phyloP scores from a whole-genome alignment of 2,329 filamentous ascomycete species.

The Aspergillus fischeri region DNA sequence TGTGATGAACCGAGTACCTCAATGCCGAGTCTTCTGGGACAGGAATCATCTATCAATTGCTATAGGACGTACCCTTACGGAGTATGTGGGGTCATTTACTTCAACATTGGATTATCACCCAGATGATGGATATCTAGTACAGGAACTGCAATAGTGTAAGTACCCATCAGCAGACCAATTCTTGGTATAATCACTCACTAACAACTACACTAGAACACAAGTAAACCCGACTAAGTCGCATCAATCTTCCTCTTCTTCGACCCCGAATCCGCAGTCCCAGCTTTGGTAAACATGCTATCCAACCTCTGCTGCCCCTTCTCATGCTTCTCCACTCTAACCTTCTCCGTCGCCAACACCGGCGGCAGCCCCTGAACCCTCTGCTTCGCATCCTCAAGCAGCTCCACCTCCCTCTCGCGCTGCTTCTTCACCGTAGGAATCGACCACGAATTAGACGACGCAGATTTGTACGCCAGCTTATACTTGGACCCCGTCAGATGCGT shows the following conservation, averaged over 20 bases:
- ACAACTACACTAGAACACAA: not conserved
- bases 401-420: slow-evolving; percentile 31
- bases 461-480: slow-evolving; percentile 35
- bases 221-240: not conserved
- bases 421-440: slow-evolving; percentile 32
- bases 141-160: not conserved
- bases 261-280: slow-evolving; percentile 1
- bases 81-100: too few relatives aligned
- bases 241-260: slow-evolving; percentile 17
- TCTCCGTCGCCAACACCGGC: slow-evolving; percentile 30
- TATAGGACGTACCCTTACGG: too few relatives aligned
- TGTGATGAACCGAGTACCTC: not conserved
- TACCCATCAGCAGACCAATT: not conserved
- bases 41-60: too few relatives aligned
- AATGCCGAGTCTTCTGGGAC: not conserved
- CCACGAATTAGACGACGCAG: slow-evolving; percentile 26
- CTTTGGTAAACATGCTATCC: slow-evolving; percentile 27
- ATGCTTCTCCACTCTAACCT: slow-evolving; percentile 26
- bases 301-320: slow-evolving; percentile 32
- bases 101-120: too few relatives aligned
- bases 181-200: not conserved
- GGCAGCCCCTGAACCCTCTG: slow-evolving; percentile 28
- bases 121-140: not conserved
- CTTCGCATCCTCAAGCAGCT: slow-evolving; percentile 32
- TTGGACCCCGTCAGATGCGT: slow-evolving; percentile 32